Evolutionary conservation across 2,329 filamentous ascomycete species (phyloP).

Genomic region (Periconia sp.): DNA sequence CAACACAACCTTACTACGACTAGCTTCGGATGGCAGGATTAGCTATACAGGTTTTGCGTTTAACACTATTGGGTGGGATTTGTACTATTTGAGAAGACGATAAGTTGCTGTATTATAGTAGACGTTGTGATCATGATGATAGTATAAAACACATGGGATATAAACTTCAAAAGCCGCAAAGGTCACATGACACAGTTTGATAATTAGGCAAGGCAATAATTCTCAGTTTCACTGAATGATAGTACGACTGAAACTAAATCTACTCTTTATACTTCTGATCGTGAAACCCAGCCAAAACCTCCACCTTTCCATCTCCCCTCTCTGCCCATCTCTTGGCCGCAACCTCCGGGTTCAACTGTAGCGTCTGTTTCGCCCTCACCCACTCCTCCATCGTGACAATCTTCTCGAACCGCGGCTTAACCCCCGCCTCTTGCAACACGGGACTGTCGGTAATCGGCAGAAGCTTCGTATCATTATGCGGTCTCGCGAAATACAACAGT

Average conservation of each 20-base stretch:
- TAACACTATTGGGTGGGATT: no score
- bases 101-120: no score
- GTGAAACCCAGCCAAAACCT: constrained; percentile 23
- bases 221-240: no score
- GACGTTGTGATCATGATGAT: no score
- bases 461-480: constrained; percentile 15
- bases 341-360: constrained; percentile 27
- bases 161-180: no score
- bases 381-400: constrained; percentile 19
- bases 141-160: no score
- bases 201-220: no score
- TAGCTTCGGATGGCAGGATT: no score
- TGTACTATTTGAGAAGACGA: no score
- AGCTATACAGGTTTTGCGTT: no score
- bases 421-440: constrained; percentile 20
- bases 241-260: no score
- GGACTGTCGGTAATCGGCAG: constrained; percentile 14
- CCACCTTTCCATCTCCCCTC: constrained; percentile 23
- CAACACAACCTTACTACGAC: neutral
- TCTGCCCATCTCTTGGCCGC: constrained; percentile 23
- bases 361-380: constrained; percentile 22
- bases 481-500: constrained; percentile 20
- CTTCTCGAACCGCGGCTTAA: constrained; percentile 15
- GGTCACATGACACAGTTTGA: no score
- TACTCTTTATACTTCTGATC: constrained; percentile 27